Evolutionary conservation across 1,284 basidiomycete genomes (phyloP).

Genomic region (Wolfiporia cocos): DNA sequence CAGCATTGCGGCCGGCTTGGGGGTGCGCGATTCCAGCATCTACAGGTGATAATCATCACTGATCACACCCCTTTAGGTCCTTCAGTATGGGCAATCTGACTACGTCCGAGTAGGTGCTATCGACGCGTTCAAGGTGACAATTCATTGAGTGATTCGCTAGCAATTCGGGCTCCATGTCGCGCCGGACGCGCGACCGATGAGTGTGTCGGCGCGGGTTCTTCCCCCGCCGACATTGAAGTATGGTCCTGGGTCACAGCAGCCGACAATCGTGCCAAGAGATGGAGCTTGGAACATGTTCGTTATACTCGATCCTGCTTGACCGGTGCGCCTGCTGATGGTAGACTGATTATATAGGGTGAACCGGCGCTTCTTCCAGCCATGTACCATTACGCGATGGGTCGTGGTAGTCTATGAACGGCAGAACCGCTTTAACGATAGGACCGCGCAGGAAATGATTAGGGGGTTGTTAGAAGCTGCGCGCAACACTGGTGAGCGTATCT

Average conservation of each 20-base stretch:
- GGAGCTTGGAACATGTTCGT: slow-evolving; percentile 68
- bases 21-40: slow-evolving; percentile 32
- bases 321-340: slow-evolving; percentile 9
- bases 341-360: slow-evolving; percentile 41
- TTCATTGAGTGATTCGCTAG: background rate
- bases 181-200: slow-evolving; percentile 39
- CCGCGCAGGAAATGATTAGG: slow-evolving; percentile 42
- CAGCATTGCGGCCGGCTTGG: slow-evolving; percentile 51
- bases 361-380: slow-evolving; percentile 53
- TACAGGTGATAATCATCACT: too few species aligned
- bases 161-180: slow-evolving; percentile 61
- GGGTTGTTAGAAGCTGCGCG: slow-evolving; percentile 41
- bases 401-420: slow-evolving; percentile 59
- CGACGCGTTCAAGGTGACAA: slow-evolving; percentile 2
- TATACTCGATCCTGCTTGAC: slow-evolving; percentile 1
- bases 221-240: slow-evolving; percentile 58
- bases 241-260: slow-evolving; percentile 41
- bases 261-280: slow-evolving; percentile 50
- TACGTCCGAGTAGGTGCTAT: slow-evolving; percentile 43
- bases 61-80: slow-evolving; percentile 35
- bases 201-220: slow-evolving; percentile 54
- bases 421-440: slow-evolving; percentile 39
- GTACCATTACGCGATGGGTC: slow-evolving; percentile 47
- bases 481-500: slow-evolving; percentile 59
- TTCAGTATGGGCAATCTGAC: slow-evolving; percentile 66